Evolutionary conservation across 2,329 filamentous ascomycete genomes (phyloP).

Genomic region (Colletotrichum eremochloae): DNA sequence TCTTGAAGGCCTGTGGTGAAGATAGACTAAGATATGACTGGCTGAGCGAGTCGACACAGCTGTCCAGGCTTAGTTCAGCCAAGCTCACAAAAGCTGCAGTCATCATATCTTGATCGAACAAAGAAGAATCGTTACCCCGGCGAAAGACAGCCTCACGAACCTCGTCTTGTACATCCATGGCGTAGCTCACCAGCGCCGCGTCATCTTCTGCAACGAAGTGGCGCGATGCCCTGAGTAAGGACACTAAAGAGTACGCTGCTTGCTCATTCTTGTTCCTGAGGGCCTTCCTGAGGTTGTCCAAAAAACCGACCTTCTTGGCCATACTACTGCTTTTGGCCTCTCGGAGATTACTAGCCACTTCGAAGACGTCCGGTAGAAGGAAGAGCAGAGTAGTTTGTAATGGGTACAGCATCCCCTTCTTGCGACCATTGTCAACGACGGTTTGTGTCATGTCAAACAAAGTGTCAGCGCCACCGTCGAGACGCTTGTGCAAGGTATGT

Average conservation of each 20-base stretch:
- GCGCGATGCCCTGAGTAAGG: constrained; percentile 71
- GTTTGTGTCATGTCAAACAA: constrained; percentile 78
- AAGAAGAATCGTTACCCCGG: constrained; percentile 61
- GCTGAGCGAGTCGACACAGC: constrained; percentile 68
- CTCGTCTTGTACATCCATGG: constrained; percentile 78
- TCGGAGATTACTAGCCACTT: constrained; percentile 76
- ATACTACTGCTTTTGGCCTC: constrained; percentile 73
- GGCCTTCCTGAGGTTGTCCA: constrained; percentile 73
- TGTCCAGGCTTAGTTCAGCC: constrained; percentile 71
- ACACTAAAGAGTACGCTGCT: constrained; percentile 75
- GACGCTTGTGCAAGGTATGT: constrained; percentile 70
- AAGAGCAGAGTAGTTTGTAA: constrained; percentile 74
- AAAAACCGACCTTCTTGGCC: constrained; percentile 75
- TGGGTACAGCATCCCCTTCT: constrained; percentile 69
- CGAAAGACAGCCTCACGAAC: constrained; percentile 75
- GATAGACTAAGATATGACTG: constrained; percentile 69
- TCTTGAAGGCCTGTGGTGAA: constrained; percentile 71
- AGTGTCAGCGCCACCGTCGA: constrained; percentile 76
- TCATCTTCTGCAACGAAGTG: constrained; percentile 75
- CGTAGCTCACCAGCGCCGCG: constrained; percentile 74
- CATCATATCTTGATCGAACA: constrained; percentile 74
- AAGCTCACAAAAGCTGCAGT: constrained; percentile 76
- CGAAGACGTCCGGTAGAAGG: constrained; percentile 76
- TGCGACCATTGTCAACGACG: constrained; percentile 68
- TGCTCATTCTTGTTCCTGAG: constrained; percentile 75